phyloP scores from a whole-genome alignment of 2,329 filamentous ascomycete species.

The Aspergillus amoenus region DNA sequence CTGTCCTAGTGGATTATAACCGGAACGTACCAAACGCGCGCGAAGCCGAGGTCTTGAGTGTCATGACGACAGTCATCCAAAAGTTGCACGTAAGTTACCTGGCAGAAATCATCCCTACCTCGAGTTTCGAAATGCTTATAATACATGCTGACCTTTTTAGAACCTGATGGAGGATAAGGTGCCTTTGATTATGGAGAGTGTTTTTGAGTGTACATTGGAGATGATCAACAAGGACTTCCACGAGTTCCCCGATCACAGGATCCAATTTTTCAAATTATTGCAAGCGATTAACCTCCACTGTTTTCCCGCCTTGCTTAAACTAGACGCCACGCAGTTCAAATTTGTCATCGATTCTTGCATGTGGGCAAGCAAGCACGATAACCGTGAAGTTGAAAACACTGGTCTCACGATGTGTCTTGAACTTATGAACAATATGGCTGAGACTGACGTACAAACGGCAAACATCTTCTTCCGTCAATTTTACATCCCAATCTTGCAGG shows the following conservation, averaged over 20 bases:
- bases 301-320: constrained; percentile 89
- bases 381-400: constrained; percentile 93
- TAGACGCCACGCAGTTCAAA: constrained; percentile 97
- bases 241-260: constrained; percentile 95
- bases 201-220: constrained; percentile 96
- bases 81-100: constrained; percentile 80
- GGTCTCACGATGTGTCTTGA: constrained; percentile 98
- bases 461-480: constrained; percentile 98
- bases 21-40: constrained; percentile 93
- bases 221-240: constrained; percentile 99
- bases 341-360: constrained; percentile 99
- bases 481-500: constrained; percentile 91
- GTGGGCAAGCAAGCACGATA: constrained; percentile 99
- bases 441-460: constrained; percentile 80
- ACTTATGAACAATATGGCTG: constrained; percentile 94
- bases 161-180: constrained; percentile 98
- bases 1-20: constrained; percentile 93
- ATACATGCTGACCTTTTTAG: constrained; percentile 49
- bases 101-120: neutral
- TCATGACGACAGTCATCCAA: constrained; percentile 95
- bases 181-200: constrained; percentile 94
- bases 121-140: neutral
- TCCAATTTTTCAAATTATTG: constrained; percentile 98
- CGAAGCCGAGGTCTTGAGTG: constrained; percentile 93
- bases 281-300: constrained; percentile 96